A percentile compares a stretch with the other conserved stretches of the same genome.
Conservation (phyloP, 768 basidiomycete genomes). For the Tylopilus vinaceipallidus region DNA sequence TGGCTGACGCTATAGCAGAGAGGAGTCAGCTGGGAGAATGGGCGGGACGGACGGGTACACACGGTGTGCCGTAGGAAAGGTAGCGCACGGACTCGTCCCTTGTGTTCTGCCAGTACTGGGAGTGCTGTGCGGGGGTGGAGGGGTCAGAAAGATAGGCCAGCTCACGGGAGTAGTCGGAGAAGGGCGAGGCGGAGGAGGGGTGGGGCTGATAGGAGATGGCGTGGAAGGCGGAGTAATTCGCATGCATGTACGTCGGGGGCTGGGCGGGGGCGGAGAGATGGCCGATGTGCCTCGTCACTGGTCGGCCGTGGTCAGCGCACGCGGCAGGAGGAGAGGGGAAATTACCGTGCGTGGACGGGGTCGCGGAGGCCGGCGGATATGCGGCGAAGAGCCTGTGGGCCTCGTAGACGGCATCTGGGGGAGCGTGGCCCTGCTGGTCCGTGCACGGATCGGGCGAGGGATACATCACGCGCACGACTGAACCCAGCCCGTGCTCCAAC, state of each 20-base stretch:
- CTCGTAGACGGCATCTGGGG: conserved; percentile 58
- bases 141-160: conserved; percentile 53
- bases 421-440: conserved; percentile 14
- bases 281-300: conserved; percentile 67
- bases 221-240: conserved; percentile 32
- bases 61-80: conserved; percentile 54
- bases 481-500: background rate
- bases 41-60: conserved; percentile 23
- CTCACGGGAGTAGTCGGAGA: conserved; percentile 68
- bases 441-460: conserved; percentile 13
- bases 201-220: conserved; percentile 27
- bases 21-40: conserved; percentile 2
- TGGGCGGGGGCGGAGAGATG: conserved; percentile 56
- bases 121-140: conserved; percentile 42
- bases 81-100: conserved; percentile 61
- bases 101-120: conserved; percentile 63
- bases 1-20: conserved; percentile 22
- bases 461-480: too few relatives aligned
- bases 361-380: conserved; percentile 75
- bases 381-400: conserved; percentile 63
- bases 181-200: conserved; percentile 48
- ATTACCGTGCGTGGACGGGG: conserved; percentile 73
- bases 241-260: conserved; percentile 63
- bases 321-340: background rate
- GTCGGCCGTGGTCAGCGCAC: conserved; percentile 16